Conservation (phyloP, 306 rosid species). For the Prunus mira region DNA sequence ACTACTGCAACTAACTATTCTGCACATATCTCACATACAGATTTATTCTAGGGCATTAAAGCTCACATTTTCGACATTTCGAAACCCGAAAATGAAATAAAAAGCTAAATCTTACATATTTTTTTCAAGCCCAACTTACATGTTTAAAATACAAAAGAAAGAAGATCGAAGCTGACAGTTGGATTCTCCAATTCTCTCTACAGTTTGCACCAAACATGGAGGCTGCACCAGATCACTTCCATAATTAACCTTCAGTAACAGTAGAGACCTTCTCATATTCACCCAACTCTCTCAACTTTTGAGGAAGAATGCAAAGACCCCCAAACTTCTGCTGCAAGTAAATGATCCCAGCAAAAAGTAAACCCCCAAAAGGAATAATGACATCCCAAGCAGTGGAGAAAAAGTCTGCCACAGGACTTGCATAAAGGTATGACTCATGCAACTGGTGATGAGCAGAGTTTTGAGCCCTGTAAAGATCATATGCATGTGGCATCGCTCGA, state of each 20-base stretch:
- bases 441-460: conserved; percentile 3
- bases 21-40: background rate
- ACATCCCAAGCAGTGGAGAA: conserved; percentile 55
- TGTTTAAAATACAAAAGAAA: background rate
- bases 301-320: conserved; percentile 37
- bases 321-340: conserved; percentile 61
- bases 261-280: conserved; percentile 34
- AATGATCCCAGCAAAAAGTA: conserved; percentile 41
- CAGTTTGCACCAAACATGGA: background rate
- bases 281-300: conserved; percentile 23
- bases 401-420: conserved; percentile 40
- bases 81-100: background rate
- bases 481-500: conserved; percentile 52
- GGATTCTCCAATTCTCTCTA: no score
- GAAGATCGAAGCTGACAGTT: no score
- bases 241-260: conserved; percentile 23
- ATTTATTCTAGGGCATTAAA: background rate
- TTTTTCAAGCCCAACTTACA: background rate
- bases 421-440: conserved; percentile 36
- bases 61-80: background rate
- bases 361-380: conserved; percentile 36
- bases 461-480: conserved; percentile 41
- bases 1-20: background rate
- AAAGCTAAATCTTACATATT: background rate
- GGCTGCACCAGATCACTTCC: background rate